Conservation (phyloP, 768 basidiomycete species). For the Sutorius australiensis region DNA sequence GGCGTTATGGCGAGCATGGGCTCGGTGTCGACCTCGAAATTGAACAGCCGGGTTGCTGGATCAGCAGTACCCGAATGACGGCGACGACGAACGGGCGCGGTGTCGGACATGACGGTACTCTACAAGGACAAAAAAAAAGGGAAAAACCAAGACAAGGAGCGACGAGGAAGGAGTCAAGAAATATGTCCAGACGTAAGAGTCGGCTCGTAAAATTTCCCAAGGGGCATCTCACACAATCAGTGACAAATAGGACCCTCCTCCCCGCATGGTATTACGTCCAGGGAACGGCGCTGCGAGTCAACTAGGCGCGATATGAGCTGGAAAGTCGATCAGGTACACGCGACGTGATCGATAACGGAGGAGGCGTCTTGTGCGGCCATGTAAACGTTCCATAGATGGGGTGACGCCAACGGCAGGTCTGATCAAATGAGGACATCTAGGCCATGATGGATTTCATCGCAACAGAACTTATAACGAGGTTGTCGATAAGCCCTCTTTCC, state of each 20-base stretch:
- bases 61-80: conserved; percentile 56
- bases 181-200: neutral
- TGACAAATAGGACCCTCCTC: conserved; percentile 10
- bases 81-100: conserved; percentile 42
- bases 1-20: conserved; percentile 33
- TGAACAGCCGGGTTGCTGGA: conserved; percentile 24
- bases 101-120: conserved; percentile 11
- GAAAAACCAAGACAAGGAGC: neutral
- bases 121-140: neutral
- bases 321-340: neutral
- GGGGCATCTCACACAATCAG: conserved; percentile 19
- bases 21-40: conserved; percentile 19
- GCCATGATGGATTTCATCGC: conserved; percentile 71
- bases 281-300: neutral
- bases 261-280: neutral
- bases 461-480: conserved; percentile 71
- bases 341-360: neutral
- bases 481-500: conserved; percentile 48
- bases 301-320: neutral
- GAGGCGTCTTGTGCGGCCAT: neutral
- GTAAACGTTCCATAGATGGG: neutral
- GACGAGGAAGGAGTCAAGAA: neutral
- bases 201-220: conserved; percentile 13
- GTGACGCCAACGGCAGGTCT: neutral
- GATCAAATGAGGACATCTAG: conserved; percentile 2